These are phyloP conservation scores for button mushroom (Agaricus bisporus) DNA, from an alignment of 768 basidiomycete species.

Conservation along the genomic window DNA sequence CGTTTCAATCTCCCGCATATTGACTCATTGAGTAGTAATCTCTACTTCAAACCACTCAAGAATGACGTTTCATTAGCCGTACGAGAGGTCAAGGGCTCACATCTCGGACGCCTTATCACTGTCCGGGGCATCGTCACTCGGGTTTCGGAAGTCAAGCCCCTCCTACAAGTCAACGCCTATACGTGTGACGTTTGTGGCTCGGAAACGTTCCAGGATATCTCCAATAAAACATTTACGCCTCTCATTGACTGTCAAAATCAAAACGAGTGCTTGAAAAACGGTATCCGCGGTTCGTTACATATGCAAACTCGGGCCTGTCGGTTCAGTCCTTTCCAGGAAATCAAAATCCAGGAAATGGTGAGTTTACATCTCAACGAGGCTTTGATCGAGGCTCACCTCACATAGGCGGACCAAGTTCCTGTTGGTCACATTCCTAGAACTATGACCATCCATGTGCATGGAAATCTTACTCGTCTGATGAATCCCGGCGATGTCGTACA, in stretches of 20 bases:
- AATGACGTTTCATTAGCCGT: constrained; percentile 79
- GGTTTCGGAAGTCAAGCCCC: constrained; percentile 97
- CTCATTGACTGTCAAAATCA: constrained; percentile 85
- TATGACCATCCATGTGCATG: constrained; percentile 95
- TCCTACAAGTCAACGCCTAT: constrained; percentile 95
- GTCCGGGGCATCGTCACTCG: constrained; percentile 98
- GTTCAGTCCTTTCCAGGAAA: constrained; percentile 97
- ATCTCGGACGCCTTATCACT: constrained; percentile 91
- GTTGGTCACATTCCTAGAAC: constrained; percentile 98
- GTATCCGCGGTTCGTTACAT: constrained; percentile 83
- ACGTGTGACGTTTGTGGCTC: constrained; percentile 98
- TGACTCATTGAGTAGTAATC: constrained; percentile 51
- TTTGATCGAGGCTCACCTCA: constrained; percentile 1
- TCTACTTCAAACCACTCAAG: constrained; percentile 89
- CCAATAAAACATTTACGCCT: constrained; percentile 85
- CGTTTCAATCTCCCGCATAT: constrained; percentile 6
- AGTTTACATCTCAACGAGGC: constrained; percentile 11
- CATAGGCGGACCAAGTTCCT: constrained; percentile 94
- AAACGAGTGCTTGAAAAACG: constrained; percentile 80
- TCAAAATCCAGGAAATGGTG: constrained; percentile 99
- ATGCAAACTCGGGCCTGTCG: constrained; percentile 98
- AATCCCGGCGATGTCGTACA: constrained; percentile 96
- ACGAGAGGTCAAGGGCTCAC: constrained; percentile 78
- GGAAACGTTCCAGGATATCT: constrained; percentile 97
- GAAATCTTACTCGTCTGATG: constrained; percentile 82